phyloP scores from a whole-genome alignment of 768 basidiomycete species.

The Kwoniella mangroviensis region DNA sequence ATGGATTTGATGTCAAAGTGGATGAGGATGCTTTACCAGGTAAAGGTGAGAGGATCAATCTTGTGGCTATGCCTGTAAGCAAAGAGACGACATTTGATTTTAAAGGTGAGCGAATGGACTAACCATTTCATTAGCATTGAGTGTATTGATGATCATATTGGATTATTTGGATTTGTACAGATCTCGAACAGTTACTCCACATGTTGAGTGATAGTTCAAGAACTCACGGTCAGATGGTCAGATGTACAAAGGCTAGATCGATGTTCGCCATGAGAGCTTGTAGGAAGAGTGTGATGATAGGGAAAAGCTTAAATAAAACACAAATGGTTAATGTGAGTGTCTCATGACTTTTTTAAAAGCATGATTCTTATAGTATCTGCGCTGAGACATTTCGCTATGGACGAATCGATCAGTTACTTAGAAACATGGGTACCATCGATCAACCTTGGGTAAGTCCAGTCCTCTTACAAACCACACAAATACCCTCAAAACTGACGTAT shows the following conservation, averaged over 20 bases:
- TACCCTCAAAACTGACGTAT: too few species aligned
- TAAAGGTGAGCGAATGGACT: conserved; percentile 65
- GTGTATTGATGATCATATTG: too few species aligned
- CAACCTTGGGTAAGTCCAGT: conserved; percentile 59
- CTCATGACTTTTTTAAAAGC: too few species aligned
- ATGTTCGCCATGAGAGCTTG: conserved; percentile 99
- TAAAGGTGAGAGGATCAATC: conserved; percentile 62
- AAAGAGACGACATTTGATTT: conserved; percentile 87
- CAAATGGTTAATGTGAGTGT: conserved; percentile 72
- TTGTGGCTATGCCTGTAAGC: conserved; percentile 86
- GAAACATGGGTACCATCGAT: conserved; percentile 60
- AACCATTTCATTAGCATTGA: too few species aligned
- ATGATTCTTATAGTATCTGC: too few species aligned
- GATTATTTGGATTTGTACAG: conserved; percentile 59
- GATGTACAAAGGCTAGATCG: conserved; percentile 86
- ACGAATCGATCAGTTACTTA: conserved; percentile 46
- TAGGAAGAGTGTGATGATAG: conserved; percentile 94
- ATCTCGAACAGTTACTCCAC: conserved; percentile 90
- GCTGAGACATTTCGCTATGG: too few species aligned
- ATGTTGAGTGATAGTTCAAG: conserved; percentile 70
- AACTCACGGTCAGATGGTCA: conserved; percentile 78
- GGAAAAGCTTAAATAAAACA: conserved; percentile 72
- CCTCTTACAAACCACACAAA: background rate
- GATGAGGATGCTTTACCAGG: conserved; percentile 62
- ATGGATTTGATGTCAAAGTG: conserved; percentile 83